Base-by-base conservation (phyloP, 2,329 filamentous ascomycete genomes). In the Beauveria sp. region DNA sequence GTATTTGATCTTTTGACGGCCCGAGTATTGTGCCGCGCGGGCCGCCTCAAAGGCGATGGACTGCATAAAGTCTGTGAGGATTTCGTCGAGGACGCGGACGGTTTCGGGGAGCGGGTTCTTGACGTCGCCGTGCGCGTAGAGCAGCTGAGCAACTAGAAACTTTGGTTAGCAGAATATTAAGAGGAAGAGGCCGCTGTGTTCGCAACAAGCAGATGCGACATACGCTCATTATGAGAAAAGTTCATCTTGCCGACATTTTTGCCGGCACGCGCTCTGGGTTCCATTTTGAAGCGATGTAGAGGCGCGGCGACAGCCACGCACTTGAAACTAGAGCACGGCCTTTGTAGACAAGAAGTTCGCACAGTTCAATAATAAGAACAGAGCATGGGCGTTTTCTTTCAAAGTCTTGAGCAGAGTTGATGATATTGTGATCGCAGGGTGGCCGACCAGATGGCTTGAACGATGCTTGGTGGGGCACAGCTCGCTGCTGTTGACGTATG, bases 1-100 rank as follows among this genome's bases (percentile, higher is more conserved):
- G 70, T 96, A 90, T 75, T 99, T 99, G 77, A 99, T 92, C 77
- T 99, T 99, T 70, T 96, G 91, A 2, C 95, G 89, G 0, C 92
- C 89, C 2, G 90, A 87, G 75, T 96, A 91, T 73, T 90, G 87
- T 0, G 95, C 95, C 59, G 88, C 88, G 50, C 90, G 86, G 5
- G 92, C 91, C 4, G 95, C 93, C 71, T 91, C 88, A 78, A 96
- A 95, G 76, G 90, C 93, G 60, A 95, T 88, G 73, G 95, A 91
- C 72, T 96, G 91, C 73, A 98, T 91, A 80, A 96, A 97, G 79
- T 98, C 95, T 65, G 93, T 96, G 64, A 96, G 86, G 68, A 98
- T 93, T 77, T 97, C 93, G 79, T 98, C 95, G 56, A 98, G 87
- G 57, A 93, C 85, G 64, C 89, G 87, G 64, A 96, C 83, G 10